A percentile compares a stretch with the other conserved stretches of the same genome.
Evolutionary conservation across 1,284 basidiomycete genomes (phyloP).

Genomic region (Grifola frondosa): DNA sequence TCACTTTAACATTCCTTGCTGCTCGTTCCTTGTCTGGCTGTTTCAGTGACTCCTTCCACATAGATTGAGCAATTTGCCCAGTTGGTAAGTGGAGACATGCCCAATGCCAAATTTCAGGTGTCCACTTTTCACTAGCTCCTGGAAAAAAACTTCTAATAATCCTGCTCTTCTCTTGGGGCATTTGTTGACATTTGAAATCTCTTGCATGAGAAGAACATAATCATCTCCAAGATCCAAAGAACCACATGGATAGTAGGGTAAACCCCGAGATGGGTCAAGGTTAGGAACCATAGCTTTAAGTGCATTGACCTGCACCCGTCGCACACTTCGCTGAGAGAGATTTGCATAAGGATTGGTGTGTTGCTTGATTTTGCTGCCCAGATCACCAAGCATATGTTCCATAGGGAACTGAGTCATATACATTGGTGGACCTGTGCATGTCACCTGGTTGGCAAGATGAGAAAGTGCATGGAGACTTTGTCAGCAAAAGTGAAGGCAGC

Average conservation of each 20-base stretch:
- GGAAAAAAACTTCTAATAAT: not conserved
- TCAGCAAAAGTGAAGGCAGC: constrained; percentile 25
- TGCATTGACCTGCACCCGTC: constrained; percentile 19
- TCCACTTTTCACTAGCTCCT: not conserved
- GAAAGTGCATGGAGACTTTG: constrained; percentile 23
- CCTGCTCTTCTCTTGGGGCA: not conserved
- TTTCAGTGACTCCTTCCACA: constrained; percentile 22
- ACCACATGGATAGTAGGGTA: not conserved
- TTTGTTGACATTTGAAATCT: not conserved
- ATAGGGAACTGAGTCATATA: constrained; percentile 24
- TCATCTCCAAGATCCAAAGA: constrained; percentile 12
- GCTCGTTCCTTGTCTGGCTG: not conserved
- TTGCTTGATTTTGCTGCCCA: constrained; percentile 23
- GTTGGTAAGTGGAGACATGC: constrained; percentile 14
- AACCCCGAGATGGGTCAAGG: too few relatives aligned
- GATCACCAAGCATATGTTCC: constrained; percentile 27
- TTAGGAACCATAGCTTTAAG: constrained; percentile 20
- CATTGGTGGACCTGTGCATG: constrained; percentile 18
- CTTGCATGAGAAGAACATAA: constrained; percentile 8
- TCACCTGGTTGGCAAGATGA: constrained; percentile 17
- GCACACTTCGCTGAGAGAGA: constrained; percentile 18
- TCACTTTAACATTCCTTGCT: constrained; percentile 10
- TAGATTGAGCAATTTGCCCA: constrained; percentile 16
- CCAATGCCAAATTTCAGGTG: constrained; percentile 8
- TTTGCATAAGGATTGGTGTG: constrained; percentile 24